Conservation (phyloP, 2,329 filamentous ascomycete genomes). For the Botrytis elliptica region DNA sequence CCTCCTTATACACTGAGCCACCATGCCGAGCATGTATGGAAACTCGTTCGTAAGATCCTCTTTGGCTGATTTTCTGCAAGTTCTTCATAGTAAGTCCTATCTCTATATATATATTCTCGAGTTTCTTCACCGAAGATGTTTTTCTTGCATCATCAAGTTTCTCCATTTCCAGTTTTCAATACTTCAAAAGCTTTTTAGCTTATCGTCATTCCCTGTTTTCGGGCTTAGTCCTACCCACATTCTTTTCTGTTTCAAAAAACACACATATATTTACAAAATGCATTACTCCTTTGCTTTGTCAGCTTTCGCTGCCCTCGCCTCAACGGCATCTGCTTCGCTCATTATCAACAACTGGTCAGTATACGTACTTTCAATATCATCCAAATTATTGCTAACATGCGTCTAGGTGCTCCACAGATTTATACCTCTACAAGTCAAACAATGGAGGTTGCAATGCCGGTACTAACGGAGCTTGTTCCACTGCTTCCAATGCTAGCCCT, state of each 20-base stretch:
- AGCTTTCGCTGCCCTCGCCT: slow-evolving; percentile 19
- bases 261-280: slow-evolving; percentile 9
- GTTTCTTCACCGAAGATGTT: not conserved
- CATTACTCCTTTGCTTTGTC: slow-evolving; percentile 16
- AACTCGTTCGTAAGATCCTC: slow-evolving; percentile 12
- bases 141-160: not conserved
- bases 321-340: slow-evolving; percentile 19
- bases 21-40: not conserved
- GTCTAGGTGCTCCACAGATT: slow-evolving; percentile 12
- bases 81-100: not conserved
- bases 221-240: slow-evolving; percentile 19
- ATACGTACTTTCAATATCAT: no score
- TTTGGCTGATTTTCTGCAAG: not conserved
- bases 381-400: not conserved
- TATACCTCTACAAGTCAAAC: slow-evolving; percentile 17
- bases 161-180: not conserved
- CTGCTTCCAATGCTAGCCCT: slow-evolving; percentile 4
- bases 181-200: slow-evolving; percentile 12
- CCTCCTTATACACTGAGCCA: not conserved
- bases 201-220: not conserved
- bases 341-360: slow-evolving; percentile 18
- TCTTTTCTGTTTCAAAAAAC: slow-evolving; percentile 1
- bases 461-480: slow-evolving; percentile 13
- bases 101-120: slow-evolving; percentile 14
- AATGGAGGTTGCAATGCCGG: slow-evolving; percentile 16